Base-by-base conservation (phyloP, 345 rosid genomes). In the Eucalyptus cloeziana region DNA sequence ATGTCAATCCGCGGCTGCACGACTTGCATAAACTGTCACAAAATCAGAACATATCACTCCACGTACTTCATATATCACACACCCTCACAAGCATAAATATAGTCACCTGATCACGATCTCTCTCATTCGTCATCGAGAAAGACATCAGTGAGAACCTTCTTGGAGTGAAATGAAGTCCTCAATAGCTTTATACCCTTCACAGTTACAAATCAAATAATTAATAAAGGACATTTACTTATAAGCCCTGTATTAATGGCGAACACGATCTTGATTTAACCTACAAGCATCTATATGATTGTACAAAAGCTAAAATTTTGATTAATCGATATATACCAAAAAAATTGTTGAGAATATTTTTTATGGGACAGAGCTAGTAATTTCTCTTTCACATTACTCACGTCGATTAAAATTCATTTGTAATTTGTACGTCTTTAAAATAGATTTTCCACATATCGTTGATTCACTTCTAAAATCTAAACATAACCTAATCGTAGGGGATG, bases 111-210 rank as follows among this genome's bases (percentile, higher is more conserved):
- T 1, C 30, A 69, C 24, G 43, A 17, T 69, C 80, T 69, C 76
- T 14, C 24, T 33, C 13, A 33, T 7, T 69, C 5, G 7, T 33
- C 60, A 49, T 40, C n/a, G 10, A 87, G 37, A 58, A 89, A 91
- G 40, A 90, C 88, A 37, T 83, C 91, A 14, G 91, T 93, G 33
- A 93, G 89, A 69, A 92, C 93, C 22, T 56, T 90, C 87, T 89
- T 52, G 25, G 92, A 86, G 37, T 89, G 58, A 17, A 90, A 19
- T 9, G 92, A 90, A 62, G 92, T 87, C 91, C 87, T 92, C 86
- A 90, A 6, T 40, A 92, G 49, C 64, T 90, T 60, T 87, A 91
- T 10, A 31, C 58, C 89, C 90, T 91, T 37, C 81, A 50, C 15
- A 49, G 14, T 56, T 13, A 22, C 9, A 30, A 83, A 24, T 11